phyloP scores from a whole-genome alignment of 495 filamentous ascomycete species.

The Cudoniella acicularis region DNA sequence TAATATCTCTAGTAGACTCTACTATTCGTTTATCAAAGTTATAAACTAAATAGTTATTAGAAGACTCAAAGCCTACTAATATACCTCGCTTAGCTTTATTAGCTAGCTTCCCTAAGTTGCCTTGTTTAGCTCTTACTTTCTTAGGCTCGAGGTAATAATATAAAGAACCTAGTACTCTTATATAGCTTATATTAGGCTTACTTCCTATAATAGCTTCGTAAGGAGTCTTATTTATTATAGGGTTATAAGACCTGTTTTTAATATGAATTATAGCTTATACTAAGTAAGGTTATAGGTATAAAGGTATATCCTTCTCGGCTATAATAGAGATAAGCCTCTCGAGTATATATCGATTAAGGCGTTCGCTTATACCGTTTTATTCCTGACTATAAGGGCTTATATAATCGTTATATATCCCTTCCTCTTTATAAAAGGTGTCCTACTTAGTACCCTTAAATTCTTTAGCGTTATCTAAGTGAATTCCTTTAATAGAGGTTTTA shows the following conservation, averaged over 20 bases:
- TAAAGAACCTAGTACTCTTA: constrained; percentile 10
- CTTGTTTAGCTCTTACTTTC: background rate
- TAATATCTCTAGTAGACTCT: constrained; percentile 1
- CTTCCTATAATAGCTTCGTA: background rate
- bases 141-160: constrained; percentile 2
- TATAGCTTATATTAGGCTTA: constrained; percentile 4
- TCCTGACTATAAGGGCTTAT: no score
- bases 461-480: constrained; percentile 5
- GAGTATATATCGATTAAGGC: constrained; percentile 7
- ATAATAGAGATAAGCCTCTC: constrained; percentile 2
- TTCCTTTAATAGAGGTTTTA: constrained; percentile 7
- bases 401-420: no score
- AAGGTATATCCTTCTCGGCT: constrained; percentile 6
- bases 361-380: constrained; percentile 7
- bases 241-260: constrained; percentile 13
- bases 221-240: constrained; percentile 9
- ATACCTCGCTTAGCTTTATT: constrained; percentile 7
- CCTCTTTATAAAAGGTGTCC: background rate
- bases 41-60: constrained; percentile 13
- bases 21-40: constrained; percentile 7
- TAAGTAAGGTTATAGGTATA: constrained; percentile 8
- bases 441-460: constrained; percentile 9
- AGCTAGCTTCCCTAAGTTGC: constrained; percentile 1
- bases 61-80: constrained; percentile 5
- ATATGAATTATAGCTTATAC: constrained; percentile 6